phyloP scores from a whole-genome alignment of 495 filamentous ascomycete genomes.

The Pseudevernia furfuracea region DNA sequence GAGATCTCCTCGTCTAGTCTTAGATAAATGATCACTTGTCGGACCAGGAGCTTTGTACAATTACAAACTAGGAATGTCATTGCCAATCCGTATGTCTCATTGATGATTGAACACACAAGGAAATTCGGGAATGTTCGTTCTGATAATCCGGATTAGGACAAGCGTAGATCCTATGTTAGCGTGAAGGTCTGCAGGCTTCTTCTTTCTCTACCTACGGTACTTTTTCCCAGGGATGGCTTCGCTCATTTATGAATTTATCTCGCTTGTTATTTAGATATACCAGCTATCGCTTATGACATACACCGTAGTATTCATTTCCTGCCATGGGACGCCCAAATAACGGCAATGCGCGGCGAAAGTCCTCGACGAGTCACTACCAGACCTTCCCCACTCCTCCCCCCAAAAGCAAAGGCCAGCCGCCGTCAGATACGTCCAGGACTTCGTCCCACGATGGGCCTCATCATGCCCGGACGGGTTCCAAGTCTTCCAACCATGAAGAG shows the following conservation, averaged over 20 bases:
- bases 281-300: slow-evolving; percentile 3
- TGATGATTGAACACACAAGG: neutral
- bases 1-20: neutral
- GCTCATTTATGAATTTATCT: neutral
- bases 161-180: neutral
- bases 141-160: neutral
- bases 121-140: neutral
- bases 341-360: slow-evolving; percentile 44
- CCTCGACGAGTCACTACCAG: slow-evolving; percentile 78
- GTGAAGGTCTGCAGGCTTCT: neutral
- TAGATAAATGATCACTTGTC: neutral
- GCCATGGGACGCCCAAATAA: slow-evolving; percentile 16
- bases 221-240: neutral
- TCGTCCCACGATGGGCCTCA: slow-evolving; percentile 28
- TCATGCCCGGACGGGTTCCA: slow-evolving; percentile 28
- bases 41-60: neutral
- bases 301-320: neutral
- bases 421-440: slow-evolving; percentile 36
- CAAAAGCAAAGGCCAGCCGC: slow-evolving; percentile 61
- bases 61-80: neutral
- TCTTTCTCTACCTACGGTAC: neutral
- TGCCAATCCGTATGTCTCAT: neutral
- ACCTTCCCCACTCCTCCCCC: slow-evolving; percentile 91
- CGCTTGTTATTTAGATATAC: neutral
- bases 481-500: slow-evolving; percentile 29